phyloP scores from a whole-genome alignment of 371 early-diverging fungal genomes.

The Circinella minor region DNA sequence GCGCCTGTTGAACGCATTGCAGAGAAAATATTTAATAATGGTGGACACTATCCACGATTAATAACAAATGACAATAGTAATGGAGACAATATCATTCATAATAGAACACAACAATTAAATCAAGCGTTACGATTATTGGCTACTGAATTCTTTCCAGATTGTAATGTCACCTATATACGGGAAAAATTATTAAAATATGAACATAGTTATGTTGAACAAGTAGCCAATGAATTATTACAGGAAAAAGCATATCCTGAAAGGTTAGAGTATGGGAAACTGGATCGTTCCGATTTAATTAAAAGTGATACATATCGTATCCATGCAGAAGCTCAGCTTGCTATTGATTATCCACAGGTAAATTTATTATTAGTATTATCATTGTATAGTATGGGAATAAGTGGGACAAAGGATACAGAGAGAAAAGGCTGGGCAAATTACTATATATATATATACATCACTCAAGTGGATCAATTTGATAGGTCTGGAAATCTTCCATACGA shows the following conservation, averaged over 20 bases:
- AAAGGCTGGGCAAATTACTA: too few species aligned
- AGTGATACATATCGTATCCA: conserved; percentile 42
- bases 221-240: conserved; percentile 31
- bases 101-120: conserved; percentile 28
- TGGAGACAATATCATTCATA: background rate
- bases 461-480: conserved; percentile 9
- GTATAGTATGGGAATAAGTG: too few species aligned
- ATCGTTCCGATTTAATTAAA: conserved; percentile 38
- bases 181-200: conserved; percentile 28
- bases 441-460: too few species aligned
- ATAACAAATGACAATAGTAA: background rate
- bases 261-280: conserved; percentile 38
- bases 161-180: conserved; percentile 45
- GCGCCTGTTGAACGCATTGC: conserved; percentile 49
- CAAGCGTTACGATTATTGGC: conserved; percentile 41
- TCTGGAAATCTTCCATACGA: conserved; percentile 59
- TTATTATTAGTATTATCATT: background rate
- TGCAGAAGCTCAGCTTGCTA: conserved; percentile 32
- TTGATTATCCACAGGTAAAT: conserved; percentile 46
- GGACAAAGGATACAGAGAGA: too few species aligned
- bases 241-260: conserved; percentile 35
- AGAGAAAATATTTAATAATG: conserved; percentile 43
- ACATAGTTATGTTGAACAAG: conserved; percentile 45
- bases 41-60: conserved; percentile 42
- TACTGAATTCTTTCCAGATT: conserved; percentile 58